A percentile compares a stretch with the other conserved stretches of the same genome.
phyloP scores from a whole-genome alignment of 2,329 filamentous ascomycete genomes.

The Diaporthe longicolla region DNA sequence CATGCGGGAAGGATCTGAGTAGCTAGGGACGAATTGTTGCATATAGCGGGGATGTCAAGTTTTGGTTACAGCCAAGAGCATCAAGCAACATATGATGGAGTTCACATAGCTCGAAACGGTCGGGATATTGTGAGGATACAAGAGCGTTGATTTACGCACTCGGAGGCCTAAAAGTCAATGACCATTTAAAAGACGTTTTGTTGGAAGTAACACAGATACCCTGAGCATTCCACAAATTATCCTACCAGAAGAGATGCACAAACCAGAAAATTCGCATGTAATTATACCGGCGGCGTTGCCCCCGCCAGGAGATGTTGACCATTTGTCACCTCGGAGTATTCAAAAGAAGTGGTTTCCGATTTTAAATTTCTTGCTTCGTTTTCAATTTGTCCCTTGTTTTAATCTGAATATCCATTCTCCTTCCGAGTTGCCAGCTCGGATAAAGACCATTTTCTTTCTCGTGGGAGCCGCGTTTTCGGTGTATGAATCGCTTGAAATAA shows the following conservation, averaged over 20 bases:
- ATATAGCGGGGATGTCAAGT: slow-evolving; percentile 17
- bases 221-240: background rate
- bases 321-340: background rate
- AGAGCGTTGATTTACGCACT: background rate
- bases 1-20: background rate
- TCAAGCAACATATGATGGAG: background rate
- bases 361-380: background rate
- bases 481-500: background rate
- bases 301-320: background rate
- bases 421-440: background rate
- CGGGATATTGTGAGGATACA: background rate
- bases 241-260: background rate
- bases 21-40: background rate
- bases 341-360: background rate
- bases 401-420: background rate
- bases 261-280: background rate
- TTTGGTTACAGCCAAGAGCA: slow-evolving; percentile 3
- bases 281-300: background rate
- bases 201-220: background rate
- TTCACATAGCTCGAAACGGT: background rate
- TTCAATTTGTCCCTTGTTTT: background rate
- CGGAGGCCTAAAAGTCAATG: background rate
- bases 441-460: background rate
- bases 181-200: background rate
- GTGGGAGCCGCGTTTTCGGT: background rate